Evolutionary conservation across 2,329 filamentous ascomycete species (phyloP).

Genomic region (Juglanconis sp.): DNA sequence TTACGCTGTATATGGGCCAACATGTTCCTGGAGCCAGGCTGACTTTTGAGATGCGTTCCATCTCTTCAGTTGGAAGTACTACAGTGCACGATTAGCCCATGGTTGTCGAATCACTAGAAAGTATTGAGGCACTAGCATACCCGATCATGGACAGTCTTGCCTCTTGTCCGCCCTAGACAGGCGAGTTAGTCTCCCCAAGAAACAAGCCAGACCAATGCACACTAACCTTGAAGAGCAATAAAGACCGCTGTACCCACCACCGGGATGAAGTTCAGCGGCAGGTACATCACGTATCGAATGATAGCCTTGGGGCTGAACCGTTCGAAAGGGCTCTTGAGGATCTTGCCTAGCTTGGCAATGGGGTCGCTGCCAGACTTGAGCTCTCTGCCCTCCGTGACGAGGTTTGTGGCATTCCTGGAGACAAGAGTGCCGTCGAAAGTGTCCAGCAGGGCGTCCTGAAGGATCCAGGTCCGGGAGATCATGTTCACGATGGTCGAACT

Average conservation of each 20-base stretch:
- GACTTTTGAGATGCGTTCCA: conserved; percentile 66
- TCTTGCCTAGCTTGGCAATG: conserved; percentile 54
- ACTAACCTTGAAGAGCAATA: conserved; percentile 67
- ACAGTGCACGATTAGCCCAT: conserved; percentile 51
- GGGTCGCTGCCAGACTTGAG: conserved; percentile 61
- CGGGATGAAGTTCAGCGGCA: conserved; percentile 91
- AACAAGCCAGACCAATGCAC: neutral
- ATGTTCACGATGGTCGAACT: conserved; percentile 56
- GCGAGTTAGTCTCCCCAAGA: neutral
- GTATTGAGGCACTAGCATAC: conserved; percentile 36
- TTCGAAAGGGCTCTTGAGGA: conserved; percentile 55
- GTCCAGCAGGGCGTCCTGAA: conserved; percentile 80
- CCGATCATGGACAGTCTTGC: conserved; percentile 48
- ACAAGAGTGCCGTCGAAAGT: conserved; percentile 78
- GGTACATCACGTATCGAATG: conserved; percentile 76
- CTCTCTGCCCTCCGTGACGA: conserved; percentile 74
- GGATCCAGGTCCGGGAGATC: conserved; percentile 66
- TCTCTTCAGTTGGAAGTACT: conserved; percentile 90
- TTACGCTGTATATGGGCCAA: conserved; percentile 78
- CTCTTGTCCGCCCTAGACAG: conserved; percentile 42
- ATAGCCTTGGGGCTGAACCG: conserved; percentile 60
- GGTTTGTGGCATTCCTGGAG: conserved; percentile 45
- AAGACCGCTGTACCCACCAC: conserved; percentile 82
- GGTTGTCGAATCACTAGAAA: conserved; percentile 20
- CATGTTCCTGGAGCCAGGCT: conserved; percentile 67